A percentile compares a stretch with the other conserved stretches of the same genome.
phyloP scores from a whole-genome alignment of 2,329 filamentous ascomycete species.

The Scortechinia acanthostroma region DNA sequence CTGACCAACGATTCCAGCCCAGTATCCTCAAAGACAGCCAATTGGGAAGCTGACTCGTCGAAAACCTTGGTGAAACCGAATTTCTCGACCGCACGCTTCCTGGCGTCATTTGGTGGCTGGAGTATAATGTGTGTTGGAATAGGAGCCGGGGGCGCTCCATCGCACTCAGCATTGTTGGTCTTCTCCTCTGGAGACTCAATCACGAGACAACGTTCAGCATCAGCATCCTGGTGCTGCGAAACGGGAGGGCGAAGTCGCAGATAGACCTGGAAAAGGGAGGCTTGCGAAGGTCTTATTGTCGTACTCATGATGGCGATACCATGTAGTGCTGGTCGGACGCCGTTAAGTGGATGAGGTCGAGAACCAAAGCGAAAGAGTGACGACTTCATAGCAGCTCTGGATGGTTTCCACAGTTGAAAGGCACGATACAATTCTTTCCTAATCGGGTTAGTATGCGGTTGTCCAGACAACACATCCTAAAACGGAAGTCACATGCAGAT shows the following conservation, averaged over 20 bases:
- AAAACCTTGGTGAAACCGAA: slow-evolving; percentile 94
- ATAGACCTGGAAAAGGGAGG: background rate
- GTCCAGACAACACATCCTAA: too few relatives aligned
- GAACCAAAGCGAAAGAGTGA: too few relatives aligned
- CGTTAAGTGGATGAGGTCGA: too few relatives aligned
- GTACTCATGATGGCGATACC: background rate
- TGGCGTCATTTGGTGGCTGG: slow-evolving; percentile 70
- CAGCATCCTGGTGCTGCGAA: background rate
- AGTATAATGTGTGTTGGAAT: slow-evolving; percentile 65
- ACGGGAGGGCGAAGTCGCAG: background rate
- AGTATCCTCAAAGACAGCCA: slow-evolving; percentile 79
- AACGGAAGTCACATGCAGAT: too few relatives aligned
- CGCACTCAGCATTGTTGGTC: background rate
- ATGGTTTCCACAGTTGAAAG: too few relatives aligned
- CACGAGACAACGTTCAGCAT: background rate
- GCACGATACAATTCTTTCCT: too few relatives aligned
- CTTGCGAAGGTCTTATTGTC: background rate
- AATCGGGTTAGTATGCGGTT: too few relatives aligned
- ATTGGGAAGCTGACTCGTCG: slow-evolving; percentile 75
- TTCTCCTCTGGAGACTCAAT: background rate
- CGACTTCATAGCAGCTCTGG: too few relatives aligned
- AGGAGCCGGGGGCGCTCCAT: slow-evolving; percentile 13
- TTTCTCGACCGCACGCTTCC: slow-evolving; percentile 81
- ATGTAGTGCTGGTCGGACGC: too few relatives aligned
- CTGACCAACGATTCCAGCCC: slow-evolving; percentile 71